Conservation (phyloP, 768 basidiomycete species). For the Mycena vulgaris region DNA sequence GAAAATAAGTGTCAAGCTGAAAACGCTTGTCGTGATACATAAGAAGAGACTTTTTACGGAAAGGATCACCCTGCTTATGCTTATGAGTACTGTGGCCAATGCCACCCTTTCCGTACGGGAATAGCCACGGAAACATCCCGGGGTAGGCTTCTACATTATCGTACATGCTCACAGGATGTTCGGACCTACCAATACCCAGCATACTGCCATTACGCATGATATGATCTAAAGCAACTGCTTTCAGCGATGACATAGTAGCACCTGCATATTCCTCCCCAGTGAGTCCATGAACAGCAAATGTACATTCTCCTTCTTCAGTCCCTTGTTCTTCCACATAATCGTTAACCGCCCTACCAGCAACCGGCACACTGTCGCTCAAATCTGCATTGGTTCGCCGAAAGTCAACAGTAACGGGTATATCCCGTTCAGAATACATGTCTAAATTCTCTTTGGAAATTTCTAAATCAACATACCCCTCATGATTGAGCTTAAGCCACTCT, state of each 20-base stretch:
- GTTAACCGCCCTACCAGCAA: too few relatives aligned
- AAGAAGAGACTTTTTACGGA: conserved; percentile 43
- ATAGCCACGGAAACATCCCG: conserved; percentile 57
- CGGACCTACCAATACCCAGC: background rate
- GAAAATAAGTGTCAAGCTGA: conserved; percentile 38
- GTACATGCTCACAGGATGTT: conserved; percentile 42
- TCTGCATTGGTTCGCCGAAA: too few relatives aligned
- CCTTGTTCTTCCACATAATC: too few relatives aligned
- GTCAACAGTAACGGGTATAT: too few relatives aligned
- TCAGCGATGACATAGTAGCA: background rate
- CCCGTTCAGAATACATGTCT: too few relatives aligned
- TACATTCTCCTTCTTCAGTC: too few relatives aligned
- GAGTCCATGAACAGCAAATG: background rate
- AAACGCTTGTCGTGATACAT: conserved; percentile 50
- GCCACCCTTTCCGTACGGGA: conserved; percentile 54
- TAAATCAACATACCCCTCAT: too few relatives aligned
- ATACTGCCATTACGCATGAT: background rate
- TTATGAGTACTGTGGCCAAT: conserved; percentile 36
- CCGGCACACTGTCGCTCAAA: too few relatives aligned
- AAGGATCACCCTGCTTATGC: conserved; percentile 27
- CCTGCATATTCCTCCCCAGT: too few relatives aligned
- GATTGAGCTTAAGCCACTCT: too few relatives aligned
- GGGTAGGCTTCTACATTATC: conserved; percentile 54
- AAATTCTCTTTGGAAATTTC: too few relatives aligned
- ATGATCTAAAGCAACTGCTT: background rate